Evolutionary conservation across 108 stramenopile species (phyloP).

Genomic region (Fragilariopsis cylindrus): DNA sequence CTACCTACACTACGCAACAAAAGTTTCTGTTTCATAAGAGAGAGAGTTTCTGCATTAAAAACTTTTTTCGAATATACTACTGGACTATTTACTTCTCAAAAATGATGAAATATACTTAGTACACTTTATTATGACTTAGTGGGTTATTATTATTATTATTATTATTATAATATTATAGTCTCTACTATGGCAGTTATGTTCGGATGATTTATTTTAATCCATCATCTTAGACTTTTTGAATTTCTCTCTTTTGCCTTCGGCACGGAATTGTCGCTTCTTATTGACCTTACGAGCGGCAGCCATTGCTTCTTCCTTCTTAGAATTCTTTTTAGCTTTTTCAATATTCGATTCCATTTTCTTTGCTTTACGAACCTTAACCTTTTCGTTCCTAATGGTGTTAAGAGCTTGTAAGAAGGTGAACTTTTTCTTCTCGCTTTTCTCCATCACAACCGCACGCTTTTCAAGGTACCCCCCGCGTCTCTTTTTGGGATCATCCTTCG

Average conservation of each 20-base stretch:
- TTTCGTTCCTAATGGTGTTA: slow-evolving; percentile 86
- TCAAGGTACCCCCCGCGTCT: slow-evolving; percentile 76
- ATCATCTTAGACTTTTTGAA: slow-evolving; percentile 52
- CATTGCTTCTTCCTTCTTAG: slow-evolving; percentile 67
- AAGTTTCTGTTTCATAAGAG: too few species aligned
- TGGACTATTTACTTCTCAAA: too few species aligned
- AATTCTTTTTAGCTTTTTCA: slow-evolving; percentile 62
- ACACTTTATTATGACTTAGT: too few species aligned
- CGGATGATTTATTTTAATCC: too few species aligned
- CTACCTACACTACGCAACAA: too few species aligned
- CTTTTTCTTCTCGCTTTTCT: slow-evolving; percentile 78
- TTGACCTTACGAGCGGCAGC: slow-evolving; percentile 62
- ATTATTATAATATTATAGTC: too few species aligned
- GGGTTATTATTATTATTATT: too few species aligned
- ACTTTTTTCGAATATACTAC: too few species aligned
- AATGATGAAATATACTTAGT: too few species aligned
- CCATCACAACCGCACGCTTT: slow-evolving; percentile 86
- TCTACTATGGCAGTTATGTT: too few species aligned
- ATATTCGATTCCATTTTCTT: slow-evolving; percentile 62
- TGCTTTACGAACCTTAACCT: slow-evolving; percentile 64
- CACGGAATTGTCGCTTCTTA: slow-evolving; percentile 79
- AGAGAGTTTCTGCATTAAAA: too few species aligned
- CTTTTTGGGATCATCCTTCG: slow-evolving; percentile 77
- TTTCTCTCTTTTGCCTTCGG: slow-evolving; percentile 77
- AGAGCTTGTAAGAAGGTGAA: slow-evolving; percentile 80